Base-by-base conservation (phyloP, 148 eudicot species). In the Fagopyrum homotropicum region DNA sequence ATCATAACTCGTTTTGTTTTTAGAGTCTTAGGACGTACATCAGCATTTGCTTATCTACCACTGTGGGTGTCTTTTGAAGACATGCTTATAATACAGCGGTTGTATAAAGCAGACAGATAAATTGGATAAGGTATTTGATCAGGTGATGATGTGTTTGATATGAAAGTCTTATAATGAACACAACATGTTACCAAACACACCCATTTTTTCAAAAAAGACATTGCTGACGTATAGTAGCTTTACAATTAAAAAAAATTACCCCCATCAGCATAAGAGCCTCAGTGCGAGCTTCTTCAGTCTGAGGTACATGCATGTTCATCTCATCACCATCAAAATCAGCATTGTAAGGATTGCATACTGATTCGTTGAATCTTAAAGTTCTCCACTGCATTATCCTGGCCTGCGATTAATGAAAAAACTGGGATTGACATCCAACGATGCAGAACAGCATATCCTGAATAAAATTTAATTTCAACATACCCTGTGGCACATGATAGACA, bases 271-370 rank as follows among this genome's bases (percentile, higher is more conserved):
- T 82, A 64, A 96, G 82, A 74, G 98, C 98, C 84, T 92, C 98
- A 0, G 97, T 83, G 22, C 99, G 89, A 51, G 98, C 98, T 88
- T 95, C 98, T 84, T 92, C 94, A 30, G 99, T 90, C 82, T 96
- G 98, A 29, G 99, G 99, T 56, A 96, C 99, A 87, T 96, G 99
- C 94, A 92, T 77, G 80, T 92, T 96, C 99, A 96, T 96, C 88
- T 92, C 99, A 88, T 96, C 99, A 72, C 97, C 98, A 79, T 96
- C 99, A 88, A 96, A 96, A 86, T 96, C 99, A 74, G 99, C 99
- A 85, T 96, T 96, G 79, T 96, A 96, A 4, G 99, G 99, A 75
- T 96, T 92, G 83, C 99, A 96, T 78, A 96, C 99, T 56, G 98
- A 92, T 85, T 96, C 99, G 76, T 96, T 96, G 79, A 96, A 96